Evolutionary conservation across 192 early-diverging fungal genomes (phyloP).

Genomic region (Coemansia sp.): DNA sequence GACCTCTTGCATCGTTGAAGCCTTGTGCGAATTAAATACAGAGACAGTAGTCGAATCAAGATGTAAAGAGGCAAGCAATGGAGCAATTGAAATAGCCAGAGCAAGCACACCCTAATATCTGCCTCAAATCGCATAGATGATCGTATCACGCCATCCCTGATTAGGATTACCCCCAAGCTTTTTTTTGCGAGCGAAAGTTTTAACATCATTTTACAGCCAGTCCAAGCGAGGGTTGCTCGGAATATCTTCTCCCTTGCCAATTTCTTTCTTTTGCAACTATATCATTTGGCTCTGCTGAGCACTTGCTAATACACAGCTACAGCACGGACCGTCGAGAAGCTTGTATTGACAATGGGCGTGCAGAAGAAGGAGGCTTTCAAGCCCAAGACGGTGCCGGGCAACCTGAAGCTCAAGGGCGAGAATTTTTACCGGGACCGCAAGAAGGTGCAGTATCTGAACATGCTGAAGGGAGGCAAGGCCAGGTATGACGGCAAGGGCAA

Average conservation of each 20-base stretch:
- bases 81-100: neutral
- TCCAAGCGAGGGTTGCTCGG: too few relatives aligned
- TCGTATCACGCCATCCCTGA: too few relatives aligned
- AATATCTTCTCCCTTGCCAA: too few relatives aligned
- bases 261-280: too few relatives aligned
- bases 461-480: slow-evolving; percentile 86
- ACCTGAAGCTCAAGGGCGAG: slow-evolving; percentile 87
- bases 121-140: too few relatives aligned
- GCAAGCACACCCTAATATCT: too few relatives aligned
- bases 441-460: slow-evolving; percentile 86
- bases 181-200: too few relatives aligned
- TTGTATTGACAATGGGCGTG: slow-evolving; percentile 25
- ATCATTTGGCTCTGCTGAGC: too few relatives aligned
- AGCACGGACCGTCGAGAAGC: neutral
- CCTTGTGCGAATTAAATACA: neutral
- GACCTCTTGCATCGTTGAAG: slow-evolving; percentile 46
- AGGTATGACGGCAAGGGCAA: slow-evolving; percentile 81
- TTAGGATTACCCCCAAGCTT: too few relatives aligned
- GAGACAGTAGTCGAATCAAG: neutral
- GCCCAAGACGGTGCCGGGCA: slow-evolving; percentile 53
- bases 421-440: slow-evolving; percentile 99
- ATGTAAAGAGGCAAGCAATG: neutral
- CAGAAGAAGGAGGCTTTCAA: slow-evolving; percentile 51
- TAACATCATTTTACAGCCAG: too few relatives aligned
- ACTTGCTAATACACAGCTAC: too few relatives aligned